Conservation (phyloP, 2,329 filamentous ascomycete species). For the Lasiodiplodia theobromae region DNA sequence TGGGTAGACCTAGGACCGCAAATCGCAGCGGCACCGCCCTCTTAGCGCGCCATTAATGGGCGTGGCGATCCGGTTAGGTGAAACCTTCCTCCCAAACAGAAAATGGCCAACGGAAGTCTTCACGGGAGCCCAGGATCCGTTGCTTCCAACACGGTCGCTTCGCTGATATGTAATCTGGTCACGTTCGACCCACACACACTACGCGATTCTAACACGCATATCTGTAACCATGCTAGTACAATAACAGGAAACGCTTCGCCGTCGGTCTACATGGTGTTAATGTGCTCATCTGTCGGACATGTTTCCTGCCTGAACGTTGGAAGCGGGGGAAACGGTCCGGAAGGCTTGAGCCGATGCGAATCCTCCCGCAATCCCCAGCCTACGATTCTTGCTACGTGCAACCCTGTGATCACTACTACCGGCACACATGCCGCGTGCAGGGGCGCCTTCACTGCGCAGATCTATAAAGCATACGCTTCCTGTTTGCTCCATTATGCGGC, state of each 20-base stretch:
- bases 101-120: not conserved
- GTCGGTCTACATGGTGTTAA: not conserved
- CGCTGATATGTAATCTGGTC: slow-evolving; percentile 1
- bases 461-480: not conserved
- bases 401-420: not conserved
- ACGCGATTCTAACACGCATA: not conserved
- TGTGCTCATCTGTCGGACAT: not conserved
- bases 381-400: not conserved
- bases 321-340: not conserved
- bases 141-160: not conserved
- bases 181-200: not conserved
- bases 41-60: too few species aligned
- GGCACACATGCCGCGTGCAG: not conserved
- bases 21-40: too few species aligned
- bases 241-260: not conserved
- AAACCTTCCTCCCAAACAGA: not conserved
- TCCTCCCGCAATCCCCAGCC: not conserved
- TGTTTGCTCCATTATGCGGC: not conserved
- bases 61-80: too few species aligned
- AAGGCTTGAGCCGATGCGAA: not conserved
- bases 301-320: not conserved
- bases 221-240: not conserved
- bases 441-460: not conserved
- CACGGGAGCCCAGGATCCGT: not conserved
- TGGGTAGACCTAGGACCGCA: too few species aligned